These are phyloP conservation scores for Rhamnella rubrinervis DNA, from an alignment of 331 rosid species.

Conservation along the genomic window DNA sequence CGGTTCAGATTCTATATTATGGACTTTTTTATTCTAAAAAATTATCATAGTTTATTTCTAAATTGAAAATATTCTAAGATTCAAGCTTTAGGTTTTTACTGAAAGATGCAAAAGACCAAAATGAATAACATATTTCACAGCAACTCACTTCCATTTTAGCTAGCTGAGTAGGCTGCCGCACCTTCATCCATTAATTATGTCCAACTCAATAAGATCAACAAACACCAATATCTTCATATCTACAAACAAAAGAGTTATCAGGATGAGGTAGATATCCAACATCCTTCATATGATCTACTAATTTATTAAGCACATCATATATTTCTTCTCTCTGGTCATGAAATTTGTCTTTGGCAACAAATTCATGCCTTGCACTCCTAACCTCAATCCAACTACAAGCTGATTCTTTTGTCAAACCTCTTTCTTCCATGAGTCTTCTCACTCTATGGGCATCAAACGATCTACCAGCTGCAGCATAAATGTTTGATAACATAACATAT, in stretches of 20 bases:
- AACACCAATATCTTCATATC: neutral
- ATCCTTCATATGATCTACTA: slow-evolving; percentile 48
- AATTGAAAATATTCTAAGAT: too few species aligned
- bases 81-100: too few species aligned
- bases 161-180: too few species aligned
- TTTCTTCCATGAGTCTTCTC: slow-evolving; percentile 45
- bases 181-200: too few species aligned
- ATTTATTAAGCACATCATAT: slow-evolving; percentile 33
- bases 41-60: too few species aligned
- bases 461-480: slow-evolving; percentile 58
- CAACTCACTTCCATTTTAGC: too few species aligned
- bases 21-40: too few species aligned
- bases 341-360: slow-evolving; percentile 52
- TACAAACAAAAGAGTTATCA: slow-evolving; percentile 22
- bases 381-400: slow-evolving; percentile 61
- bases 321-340: slow-evolving; percentile 48
- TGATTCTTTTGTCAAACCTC: slow-evolving; percentile 49
- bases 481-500: slow-evolving; percentile 60
- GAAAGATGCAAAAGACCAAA: too few species aligned
- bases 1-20: too few species aligned
- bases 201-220: neutral
- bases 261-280: slow-evolving; percentile 42
- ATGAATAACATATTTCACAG: too few species aligned
- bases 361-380: slow-evolving; percentile 43
- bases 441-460: slow-evolving; percentile 49